These are phyloP conservation scores for Monosporascus ibericus DNA, from an alignment of 2,329 filamentous ascomycete genomes.

Conservation along the genomic window DNA sequence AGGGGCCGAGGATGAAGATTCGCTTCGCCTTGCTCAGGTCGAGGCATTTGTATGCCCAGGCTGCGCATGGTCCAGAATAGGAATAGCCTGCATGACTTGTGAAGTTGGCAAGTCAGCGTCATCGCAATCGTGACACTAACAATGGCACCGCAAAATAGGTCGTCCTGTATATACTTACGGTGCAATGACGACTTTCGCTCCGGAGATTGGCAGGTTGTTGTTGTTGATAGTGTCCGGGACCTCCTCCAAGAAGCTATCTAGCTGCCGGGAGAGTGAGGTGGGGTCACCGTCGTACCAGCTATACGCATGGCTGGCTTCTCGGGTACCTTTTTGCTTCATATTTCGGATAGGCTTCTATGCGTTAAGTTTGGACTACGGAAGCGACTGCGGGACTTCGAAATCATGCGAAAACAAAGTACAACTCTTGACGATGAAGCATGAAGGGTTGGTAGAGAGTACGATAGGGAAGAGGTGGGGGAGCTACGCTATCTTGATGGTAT, in stretches of 20 bases:
- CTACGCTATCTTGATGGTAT: too few species aligned
- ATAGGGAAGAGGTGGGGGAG: too few species aligned
- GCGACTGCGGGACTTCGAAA: neutral
- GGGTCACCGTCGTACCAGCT: conserved; percentile 74
- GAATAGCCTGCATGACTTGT: conserved; percentile 84
- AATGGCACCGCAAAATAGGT: neutral
- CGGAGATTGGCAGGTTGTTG: conserved; percentile 57
- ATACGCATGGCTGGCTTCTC: conserved; percentile 69
- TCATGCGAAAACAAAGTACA: too few species aligned
- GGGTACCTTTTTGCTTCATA: conserved; percentile 27
- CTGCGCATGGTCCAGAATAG: conserved; percentile 87
- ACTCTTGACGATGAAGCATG: too few species aligned
- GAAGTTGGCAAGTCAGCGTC: too few species aligned
- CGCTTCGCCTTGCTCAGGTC: conserved; percentile 79
- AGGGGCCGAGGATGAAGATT: conserved; percentile 88
- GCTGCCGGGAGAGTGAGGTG: conserved; percentile 55
- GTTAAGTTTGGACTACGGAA: conserved; percentile 1
- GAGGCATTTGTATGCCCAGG: conserved; percentile 87
- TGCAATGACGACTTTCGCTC: conserved; percentile 81
- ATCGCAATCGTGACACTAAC: too few species aligned
- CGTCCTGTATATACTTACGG: conserved; percentile 57
- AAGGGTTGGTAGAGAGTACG: too few species aligned
- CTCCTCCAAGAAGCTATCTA: conserved; percentile 66
- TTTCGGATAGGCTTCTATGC: neutral
- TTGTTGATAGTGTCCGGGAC: conserved; percentile 63